Conservation (phyloP, 495 filamentous ascomycete species). For the Friedmanniomyces endolithicus region DNA sequence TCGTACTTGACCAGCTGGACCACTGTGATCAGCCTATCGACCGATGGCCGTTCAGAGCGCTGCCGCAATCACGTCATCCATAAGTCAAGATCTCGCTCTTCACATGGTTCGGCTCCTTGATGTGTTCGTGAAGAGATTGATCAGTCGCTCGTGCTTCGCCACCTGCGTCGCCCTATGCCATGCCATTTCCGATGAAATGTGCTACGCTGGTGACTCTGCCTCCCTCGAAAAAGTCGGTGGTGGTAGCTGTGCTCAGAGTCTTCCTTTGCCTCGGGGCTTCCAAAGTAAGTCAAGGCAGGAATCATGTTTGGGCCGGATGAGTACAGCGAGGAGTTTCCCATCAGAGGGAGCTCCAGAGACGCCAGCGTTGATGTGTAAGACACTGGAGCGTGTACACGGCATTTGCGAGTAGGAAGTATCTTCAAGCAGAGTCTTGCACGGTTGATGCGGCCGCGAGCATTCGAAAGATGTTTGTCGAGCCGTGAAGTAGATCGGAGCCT, state of each 20-base stretch:
- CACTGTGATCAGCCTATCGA: slow-evolving; percentile 37
- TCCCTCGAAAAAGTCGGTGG: slow-evolving; percentile 30
- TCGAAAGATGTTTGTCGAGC: slow-evolving; percentile 27
- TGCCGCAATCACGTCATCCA: slow-evolving; percentile 69
- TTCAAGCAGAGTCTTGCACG: too few relatives aligned
- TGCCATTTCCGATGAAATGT: slow-evolving; percentile 30
- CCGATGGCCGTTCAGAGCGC: slow-evolving; percentile 42
- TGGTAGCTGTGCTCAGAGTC: slow-evolving; percentile 29
- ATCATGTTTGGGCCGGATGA: slow-evolving; percentile 32
- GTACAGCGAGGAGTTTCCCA: slow-evolving; percentile 20
- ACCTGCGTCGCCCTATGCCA: slow-evolving; percentile 34
- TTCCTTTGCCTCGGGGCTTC: slow-evolving; percentile 27
- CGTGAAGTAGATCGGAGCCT: slow-evolving; percentile 15
- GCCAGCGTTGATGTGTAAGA: too few relatives aligned
- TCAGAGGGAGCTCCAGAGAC: slow-evolving; percentile 25
- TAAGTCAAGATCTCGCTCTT: slow-evolving; percentile 27
- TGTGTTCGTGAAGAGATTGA: slow-evolving; percentile 6
- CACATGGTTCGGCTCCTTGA: too few relatives aligned
- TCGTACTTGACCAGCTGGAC: slow-evolving; percentile 47
- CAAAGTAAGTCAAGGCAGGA: slow-evolving; percentile 29
- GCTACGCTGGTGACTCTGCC: slow-evolving; percentile 27
- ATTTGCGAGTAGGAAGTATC: slow-evolving; percentile 26
- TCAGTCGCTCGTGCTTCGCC: not conserved
- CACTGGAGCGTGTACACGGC: slow-evolving; percentile 32
- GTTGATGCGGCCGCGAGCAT: slow-evolving; percentile 30